Base-by-base conservation (phyloP, 768 basidiomycete species). In the Lentinula detonsa region DNA sequence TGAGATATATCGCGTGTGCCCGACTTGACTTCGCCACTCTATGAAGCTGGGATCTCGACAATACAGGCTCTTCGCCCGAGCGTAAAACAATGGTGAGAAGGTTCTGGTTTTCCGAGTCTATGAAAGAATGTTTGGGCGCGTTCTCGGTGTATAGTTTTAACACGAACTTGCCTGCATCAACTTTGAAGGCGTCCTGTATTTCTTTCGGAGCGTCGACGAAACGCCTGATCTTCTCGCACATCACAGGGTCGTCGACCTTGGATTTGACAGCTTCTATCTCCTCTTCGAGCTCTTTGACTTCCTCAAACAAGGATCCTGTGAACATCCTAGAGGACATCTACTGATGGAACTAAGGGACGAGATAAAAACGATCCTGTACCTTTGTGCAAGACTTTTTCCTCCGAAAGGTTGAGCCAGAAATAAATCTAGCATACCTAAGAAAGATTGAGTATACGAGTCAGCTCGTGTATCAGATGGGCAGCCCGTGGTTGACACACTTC, bases 391-490 rank as follows among this genome's bases (percentile, higher is more conserved):
- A 71, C 92, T 94, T 62, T 86, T 86, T 5, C 94, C 93, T 2
- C 97, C 97, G 71, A 99, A 99, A 2, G 97, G 97, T 69, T 95
- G 88, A 0, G 97, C 97, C 16, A 98, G 83, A 79, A 99, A 98
- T 45, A 99, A 81, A 68, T 98, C 96, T 62, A 99, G 80, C 4
- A 97, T 81, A 57, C 78, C 88, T 82, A 46, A 16, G n/a, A 35
- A 34, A 46, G 75, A 60, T 37, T 21, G 8, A 63, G 13, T 57
- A 43, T 52, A 61, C 28, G 60, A 6, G 46, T 39, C 54, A 28
- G 13, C 42, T 48, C 46, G 51, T 34, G 63, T 43, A 15, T 39
- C 6, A 63, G 10, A 3, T 45, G 13, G 13, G 9, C 37, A 39
- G 37, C 37, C 13, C 5, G 42, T 16, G 31, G 9, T 52, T 23